Evolutionary conservation across 192 early-diverging fungal genomes (phyloP), one percentile per base, ranked within the genome.

Genomic region (Podila horticola): DNA sequence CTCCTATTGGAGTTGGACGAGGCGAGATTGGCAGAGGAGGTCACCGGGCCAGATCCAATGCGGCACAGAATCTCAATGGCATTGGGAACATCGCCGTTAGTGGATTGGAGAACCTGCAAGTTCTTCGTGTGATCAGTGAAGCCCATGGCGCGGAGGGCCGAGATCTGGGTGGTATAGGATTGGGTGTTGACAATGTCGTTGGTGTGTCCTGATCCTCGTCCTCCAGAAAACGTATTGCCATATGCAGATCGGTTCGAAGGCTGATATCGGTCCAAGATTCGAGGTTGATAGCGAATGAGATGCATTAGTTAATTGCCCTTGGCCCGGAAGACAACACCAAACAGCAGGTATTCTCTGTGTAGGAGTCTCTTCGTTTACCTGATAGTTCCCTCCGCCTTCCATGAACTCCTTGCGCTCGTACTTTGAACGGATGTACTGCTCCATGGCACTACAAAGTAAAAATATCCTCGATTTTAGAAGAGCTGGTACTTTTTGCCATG

Each of bases 361-460:
- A 45, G 20, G 52, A n/a, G 10, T 55, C 7, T 19, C 33, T 10
- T 10, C 12, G 24, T 49, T 58, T 67, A 81, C 73, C 75, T 74
- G 74, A 19, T 66, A 55, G 60, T 71, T 73, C 29, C 72, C 66
- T 28, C 79, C 82, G 22, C 76, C 74, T 20, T 87, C 86, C 73
- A 89, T 90, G 87, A 86, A 95, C 60, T 79, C 74, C 38, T 88
- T 91, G 63, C 82, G 90, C 72, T 97, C 94, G 83, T 97, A 99
- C 85, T 99, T 99, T 85, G 95, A 89, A 33, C 95, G 92, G 64
- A 99, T 96, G 66, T 92, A 97, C 49, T 86, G 84, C 74, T 97
- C 95, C 87, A 97, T 90, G 34, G 95, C 95, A 26, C 92, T 91
- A 71, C 41, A 66, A 48, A 59, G 52, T 29, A 26, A 50, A 22